phyloP scores from a whole-genome alignment of 345 rosid species.

The Linum lewisii region DNA sequence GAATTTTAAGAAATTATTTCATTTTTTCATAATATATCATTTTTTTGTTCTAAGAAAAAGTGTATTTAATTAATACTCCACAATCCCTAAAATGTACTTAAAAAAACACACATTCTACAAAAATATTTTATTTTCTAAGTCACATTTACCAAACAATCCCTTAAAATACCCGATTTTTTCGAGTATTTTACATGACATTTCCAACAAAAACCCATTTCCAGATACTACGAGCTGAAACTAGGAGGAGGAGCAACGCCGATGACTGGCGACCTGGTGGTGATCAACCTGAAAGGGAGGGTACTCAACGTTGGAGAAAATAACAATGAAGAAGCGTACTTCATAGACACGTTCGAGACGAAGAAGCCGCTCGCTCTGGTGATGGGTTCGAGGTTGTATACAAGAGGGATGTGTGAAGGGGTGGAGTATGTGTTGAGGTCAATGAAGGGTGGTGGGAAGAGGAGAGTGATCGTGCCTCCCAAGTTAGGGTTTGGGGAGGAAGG shows the following conservation, averaged over 20 bases:
- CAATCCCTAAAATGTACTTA: no score
- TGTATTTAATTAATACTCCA: no score
- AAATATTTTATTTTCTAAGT: no score
- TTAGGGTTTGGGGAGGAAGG: slow-evolving; percentile 75
- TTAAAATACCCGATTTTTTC: no score
- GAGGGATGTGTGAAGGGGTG: slow-evolving; percentile 76
- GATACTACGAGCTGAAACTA: slow-evolving; percentile 72
- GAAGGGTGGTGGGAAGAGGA: slow-evolving; percentile 83
- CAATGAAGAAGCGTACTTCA: slow-evolving; percentile 38
- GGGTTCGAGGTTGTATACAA: slow-evolving; percentile 74
- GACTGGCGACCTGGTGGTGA: slow-evolving; percentile 77
- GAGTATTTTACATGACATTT: background rate
- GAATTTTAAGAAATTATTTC: no score
- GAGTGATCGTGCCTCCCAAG: slow-evolving; percentile 57
- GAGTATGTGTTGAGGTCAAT: slow-evolving; percentile 62
- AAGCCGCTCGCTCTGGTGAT: slow-evolving; percentile 65
- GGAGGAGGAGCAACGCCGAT: slow-evolving; percentile 79
- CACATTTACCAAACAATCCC: no score
- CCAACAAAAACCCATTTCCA: slow-evolving; percentile 15
- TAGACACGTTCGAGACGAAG: slow-evolving; percentile 50
- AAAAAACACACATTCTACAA: no score
- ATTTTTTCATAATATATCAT: no score
- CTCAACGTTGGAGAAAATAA: slow-evolving; percentile 36
- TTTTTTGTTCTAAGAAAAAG: no score
- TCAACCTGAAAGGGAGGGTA: slow-evolving; percentile 57